Conservation (phyloP, 345 rosid genomes). For the Bruguiera parviflora region DNA sequence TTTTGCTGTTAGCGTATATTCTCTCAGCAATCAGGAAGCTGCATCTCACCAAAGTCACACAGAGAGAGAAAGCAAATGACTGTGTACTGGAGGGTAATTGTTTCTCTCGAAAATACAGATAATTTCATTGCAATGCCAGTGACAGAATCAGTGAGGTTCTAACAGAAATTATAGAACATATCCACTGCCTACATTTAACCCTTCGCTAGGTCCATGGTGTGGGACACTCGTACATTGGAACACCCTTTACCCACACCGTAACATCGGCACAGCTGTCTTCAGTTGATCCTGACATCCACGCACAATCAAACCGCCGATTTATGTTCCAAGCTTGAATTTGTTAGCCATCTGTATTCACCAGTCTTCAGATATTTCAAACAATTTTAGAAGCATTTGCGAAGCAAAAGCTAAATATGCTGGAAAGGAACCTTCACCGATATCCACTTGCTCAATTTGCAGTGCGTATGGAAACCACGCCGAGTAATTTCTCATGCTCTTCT, state of each 20-base stretch:
- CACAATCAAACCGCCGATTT: conserved; percentile 17
- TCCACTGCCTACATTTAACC: neutral
- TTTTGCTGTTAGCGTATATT: neutral
- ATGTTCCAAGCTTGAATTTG: conserved; percentile 14
- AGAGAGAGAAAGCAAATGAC: neutral
- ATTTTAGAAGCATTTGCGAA: conserved; percentile 7
- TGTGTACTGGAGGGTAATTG: neutral
- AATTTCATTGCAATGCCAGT: conserved; percentile 21
- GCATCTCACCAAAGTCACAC: neutral
- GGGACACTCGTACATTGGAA: no score
- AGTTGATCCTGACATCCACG: conserved; percentile 30
- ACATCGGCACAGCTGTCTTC: conserved; percentile 50
- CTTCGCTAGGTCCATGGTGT: no score
- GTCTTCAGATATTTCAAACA: conserved; percentile 14
- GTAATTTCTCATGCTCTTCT: conserved; percentile 81
- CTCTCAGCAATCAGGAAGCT: neutral
- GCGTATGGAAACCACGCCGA: conserved; percentile 64
- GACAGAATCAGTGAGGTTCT: neutral
- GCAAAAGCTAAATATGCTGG: neutral
- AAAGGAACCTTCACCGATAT: conserved; percentile 1
- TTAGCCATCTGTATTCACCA: conserved; percentile 13
- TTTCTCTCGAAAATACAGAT: neutral
- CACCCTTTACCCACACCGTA: neutral
- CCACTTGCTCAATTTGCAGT: conserved; percentile 48
- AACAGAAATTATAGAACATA: conserved; percentile 15